Conservation (phyloP, 2,329 filamentous ascomycete species). For the Penicillium sp. region DNA sequence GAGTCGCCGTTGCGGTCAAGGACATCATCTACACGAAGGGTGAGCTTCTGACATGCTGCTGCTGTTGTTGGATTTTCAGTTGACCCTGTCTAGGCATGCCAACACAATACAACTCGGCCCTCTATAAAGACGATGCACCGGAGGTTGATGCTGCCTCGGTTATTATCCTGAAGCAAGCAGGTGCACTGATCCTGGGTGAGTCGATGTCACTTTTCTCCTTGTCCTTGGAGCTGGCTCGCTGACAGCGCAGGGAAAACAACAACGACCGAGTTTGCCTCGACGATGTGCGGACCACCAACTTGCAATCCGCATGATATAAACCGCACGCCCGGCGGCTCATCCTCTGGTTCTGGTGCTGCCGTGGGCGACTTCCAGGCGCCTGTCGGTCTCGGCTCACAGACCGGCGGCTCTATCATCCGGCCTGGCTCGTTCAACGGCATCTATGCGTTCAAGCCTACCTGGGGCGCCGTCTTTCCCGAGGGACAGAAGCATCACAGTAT, state of each 20-base stretch:
- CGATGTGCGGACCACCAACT: constrained; percentile 29
- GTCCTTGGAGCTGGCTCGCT: not conserved
- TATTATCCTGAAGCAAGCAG: not conserved
- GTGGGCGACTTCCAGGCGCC: constrained; percentile 63
- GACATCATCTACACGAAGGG: constrained; percentile 58
- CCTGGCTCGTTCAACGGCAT: constrained; percentile 63
- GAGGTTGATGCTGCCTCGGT: constrained; percentile 4
- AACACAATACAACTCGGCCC: constrained; percentile 2
- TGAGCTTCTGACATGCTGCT: constrained; percentile 15
- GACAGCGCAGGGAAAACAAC: constrained; percentile 1
- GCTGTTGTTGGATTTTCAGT: not conserved
- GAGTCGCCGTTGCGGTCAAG: constrained; percentile 57
- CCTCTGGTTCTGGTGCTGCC: constrained; percentile 62
- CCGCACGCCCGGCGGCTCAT: constrained; percentile 64
- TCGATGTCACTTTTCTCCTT: not conserved
- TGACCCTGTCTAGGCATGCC: constrained; percentile 4
- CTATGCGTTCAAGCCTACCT: constrained; percentile 64
- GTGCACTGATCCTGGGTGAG: constrained; percentile 5
- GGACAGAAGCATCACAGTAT: constrained; percentile 56
- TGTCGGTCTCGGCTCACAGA: constrained; percentile 62
- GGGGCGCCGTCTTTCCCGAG: constrained; percentile 60
- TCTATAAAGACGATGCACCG: constrained; percentile 1
- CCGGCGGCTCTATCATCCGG: constrained; percentile 60
- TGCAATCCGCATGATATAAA: constrained; percentile 54
- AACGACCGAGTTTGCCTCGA: constrained; percentile 9